phyloP scores from a whole-genome alignment of 345 rosid genomes.

The Hibiscus tridactylites region DNA sequence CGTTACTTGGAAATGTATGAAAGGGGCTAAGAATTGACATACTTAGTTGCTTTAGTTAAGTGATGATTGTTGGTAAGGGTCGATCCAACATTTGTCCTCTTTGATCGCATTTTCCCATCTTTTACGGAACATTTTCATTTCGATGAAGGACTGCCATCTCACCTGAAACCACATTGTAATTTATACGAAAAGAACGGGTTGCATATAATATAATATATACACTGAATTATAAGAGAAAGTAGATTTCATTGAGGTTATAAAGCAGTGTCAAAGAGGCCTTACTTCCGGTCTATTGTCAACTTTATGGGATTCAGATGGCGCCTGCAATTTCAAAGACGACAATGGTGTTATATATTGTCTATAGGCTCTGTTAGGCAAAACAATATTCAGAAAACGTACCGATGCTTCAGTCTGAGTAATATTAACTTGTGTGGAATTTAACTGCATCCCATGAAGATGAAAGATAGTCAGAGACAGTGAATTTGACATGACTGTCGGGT shows the following conservation, averaged over 20 bases:
- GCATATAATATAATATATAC: background rate
- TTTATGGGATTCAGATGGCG: slow-evolving; percentile 25
- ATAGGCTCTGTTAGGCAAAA: slow-evolving; percentile 13
- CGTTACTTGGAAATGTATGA: background rate
- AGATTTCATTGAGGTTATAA: background rate
- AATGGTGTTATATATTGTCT: background rate
- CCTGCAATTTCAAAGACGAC: slow-evolving; percentile 27
- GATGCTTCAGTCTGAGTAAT: background rate
- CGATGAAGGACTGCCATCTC: slow-evolving; percentile 59
- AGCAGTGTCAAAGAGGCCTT: slow-evolving; percentile 9
- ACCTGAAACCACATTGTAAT: slow-evolving; percentile 36
- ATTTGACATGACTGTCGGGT: background rate
- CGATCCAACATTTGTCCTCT: slow-evolving; percentile 77
- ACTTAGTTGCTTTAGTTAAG: slow-evolving; percentile 16
- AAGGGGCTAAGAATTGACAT: background rate
- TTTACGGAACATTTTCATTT: slow-evolving; percentile 58
- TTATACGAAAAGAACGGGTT: background rate
- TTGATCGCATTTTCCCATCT: slow-evolving; percentile 64
- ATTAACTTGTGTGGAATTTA: slow-evolving; percentile 3
- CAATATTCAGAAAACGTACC: slow-evolving; percentile 16
- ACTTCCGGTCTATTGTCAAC: slow-evolving; percentile 60
- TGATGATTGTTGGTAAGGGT: slow-evolving; percentile 33
- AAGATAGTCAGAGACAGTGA: background rate
- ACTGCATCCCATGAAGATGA: slow-evolving; percentile 14
- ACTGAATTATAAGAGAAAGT: background rate